phyloP scores from a whole-genome alignment of 1,139 yeast species.

The Candida sanyaensis region DNA sequence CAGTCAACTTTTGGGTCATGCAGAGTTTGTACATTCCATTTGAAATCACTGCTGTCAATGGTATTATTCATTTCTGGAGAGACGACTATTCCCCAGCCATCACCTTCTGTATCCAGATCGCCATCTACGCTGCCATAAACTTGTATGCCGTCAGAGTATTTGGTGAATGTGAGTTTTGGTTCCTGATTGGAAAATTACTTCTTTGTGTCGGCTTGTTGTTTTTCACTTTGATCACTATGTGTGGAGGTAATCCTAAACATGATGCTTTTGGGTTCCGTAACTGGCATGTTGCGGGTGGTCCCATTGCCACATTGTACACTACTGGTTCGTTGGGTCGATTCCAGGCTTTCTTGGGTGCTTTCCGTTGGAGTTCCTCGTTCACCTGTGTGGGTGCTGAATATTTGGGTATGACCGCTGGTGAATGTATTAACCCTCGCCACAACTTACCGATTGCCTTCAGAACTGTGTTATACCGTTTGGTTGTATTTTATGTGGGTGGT shows the following conservation, averaged over 20 bases:
- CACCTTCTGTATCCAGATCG: conserved; percentile 63
- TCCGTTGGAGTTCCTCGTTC: conserved; percentile 57
- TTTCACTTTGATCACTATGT: conserved; percentile 78
- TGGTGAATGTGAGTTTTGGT: conserved; percentile 84
- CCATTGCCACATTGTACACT: conserved; percentile 55
- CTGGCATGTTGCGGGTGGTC: conserved; percentile 53
- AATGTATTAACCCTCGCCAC: conserved; percentile 73
- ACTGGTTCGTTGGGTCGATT: conserved; percentile 66
- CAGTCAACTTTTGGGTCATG: conserved; percentile 79
- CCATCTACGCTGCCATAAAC: conserved; percentile 62
- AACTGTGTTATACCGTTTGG: conserved; percentile 72
- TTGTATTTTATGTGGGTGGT: conserved; percentile 63
- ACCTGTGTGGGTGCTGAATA: conserved; percentile 87
- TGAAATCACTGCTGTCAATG: conserved; percentile 79
- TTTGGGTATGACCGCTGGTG: conserved; percentile 83
- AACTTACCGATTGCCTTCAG: conserved; percentile 79
- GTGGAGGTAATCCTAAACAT: conserved; percentile 75
- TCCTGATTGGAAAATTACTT: conserved; percentile 70
- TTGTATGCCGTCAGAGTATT: conserved; percentile 70
- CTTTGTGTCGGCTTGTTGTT: conserved; percentile 70
- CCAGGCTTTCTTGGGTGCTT: conserved; percentile 67
- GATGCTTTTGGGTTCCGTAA: conserved; percentile 69
- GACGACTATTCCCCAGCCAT: conserved; percentile 71
- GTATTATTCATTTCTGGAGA: conserved; percentile 78
- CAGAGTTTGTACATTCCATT: conserved; percentile 78